phyloP scores from a whole-genome alignment of 2,329 filamentous ascomycete genomes.

The Cordyceps tenuipes region DNA sequence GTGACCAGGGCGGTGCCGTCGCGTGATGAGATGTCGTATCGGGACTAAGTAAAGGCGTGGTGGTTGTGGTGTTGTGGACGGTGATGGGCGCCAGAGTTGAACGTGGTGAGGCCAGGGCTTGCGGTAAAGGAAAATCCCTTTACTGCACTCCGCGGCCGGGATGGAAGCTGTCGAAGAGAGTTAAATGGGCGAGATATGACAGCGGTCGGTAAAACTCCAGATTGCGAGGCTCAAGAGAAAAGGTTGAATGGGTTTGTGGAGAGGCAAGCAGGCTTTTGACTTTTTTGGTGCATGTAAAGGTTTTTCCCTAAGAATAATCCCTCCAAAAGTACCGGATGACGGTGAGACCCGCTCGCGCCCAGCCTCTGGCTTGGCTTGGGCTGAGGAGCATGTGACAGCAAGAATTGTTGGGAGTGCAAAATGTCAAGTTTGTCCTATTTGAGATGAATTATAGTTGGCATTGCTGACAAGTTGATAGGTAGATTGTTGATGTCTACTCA shows the following conservation, averaged over 20 bases:
- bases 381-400: not conserved
- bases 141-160: not conserved
- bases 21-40: slow-evolving; percentile 5
- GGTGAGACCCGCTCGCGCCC: not conserved
- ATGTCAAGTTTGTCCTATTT: not conserved
- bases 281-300: not conserved
- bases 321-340: not conserved
- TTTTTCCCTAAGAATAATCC: not conserved
- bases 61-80: not conserved
- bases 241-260: slow-evolving; percentile 1
- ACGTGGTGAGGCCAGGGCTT: not conserved
- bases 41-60: not conserved
- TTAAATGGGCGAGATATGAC: not conserved
- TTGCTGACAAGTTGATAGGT: not conserved
- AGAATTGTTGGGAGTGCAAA: not conserved
- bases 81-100: slow-evolving; percentile 2
- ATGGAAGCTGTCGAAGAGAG: not conserved
- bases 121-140: not conserved
- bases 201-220: not conserved
- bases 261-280: not conserved
- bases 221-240: not conserved
- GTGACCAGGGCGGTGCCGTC: slow-evolving; percentile 5
- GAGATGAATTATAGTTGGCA: not conserved
- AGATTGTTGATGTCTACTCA: not conserved
- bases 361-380: not conserved